Evolutionary conservation across 2,329 filamentous ascomycete species (phyloP).

Genomic region (Beauveria pseudobassiana): DNA sequence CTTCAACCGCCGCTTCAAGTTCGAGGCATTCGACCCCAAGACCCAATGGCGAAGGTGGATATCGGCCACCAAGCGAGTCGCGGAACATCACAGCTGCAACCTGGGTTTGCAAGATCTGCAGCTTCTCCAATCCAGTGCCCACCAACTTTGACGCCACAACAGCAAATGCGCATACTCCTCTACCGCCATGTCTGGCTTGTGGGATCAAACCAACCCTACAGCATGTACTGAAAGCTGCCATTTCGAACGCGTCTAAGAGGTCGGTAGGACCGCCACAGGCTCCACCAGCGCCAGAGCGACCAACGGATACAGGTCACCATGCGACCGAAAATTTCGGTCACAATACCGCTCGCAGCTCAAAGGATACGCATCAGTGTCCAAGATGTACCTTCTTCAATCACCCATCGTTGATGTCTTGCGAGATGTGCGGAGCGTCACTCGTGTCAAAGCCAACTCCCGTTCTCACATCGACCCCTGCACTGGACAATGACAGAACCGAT

Average conservation of each 20-base stretch:
- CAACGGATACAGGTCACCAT: neutral
- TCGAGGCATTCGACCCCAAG: slow-evolving; percentile 33
- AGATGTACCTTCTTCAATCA: slow-evolving; percentile 93
- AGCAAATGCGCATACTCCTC: slow-evolving; percentile 68
- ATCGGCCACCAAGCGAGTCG: slow-evolving; percentile 27
- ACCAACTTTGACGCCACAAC: slow-evolving; percentile 86
- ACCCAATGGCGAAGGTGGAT: slow-evolving; percentile 29
- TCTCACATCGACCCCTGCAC: slow-evolving; percentile 28
- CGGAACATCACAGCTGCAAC: slow-evolving; percentile 52
- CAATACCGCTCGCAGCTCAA: neutral
- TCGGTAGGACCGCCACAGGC: slow-evolving; percentile 8
- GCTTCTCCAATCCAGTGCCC: slow-evolving; percentile 86
- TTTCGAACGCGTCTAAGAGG: slow-evolving; percentile 62
- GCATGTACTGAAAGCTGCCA: slow-evolving; percentile 78
- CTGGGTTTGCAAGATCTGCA: slow-evolving; percentile 95
- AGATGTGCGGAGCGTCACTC: slow-evolving; percentile 81
- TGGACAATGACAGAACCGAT: slow-evolving; percentile 45
- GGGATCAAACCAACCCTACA: slow-evolving; percentile 86
- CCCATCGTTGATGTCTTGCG: slow-evolving; percentile 75
- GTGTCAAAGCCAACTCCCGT: slow-evolving; percentile 42
- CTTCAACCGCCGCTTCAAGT: slow-evolving; percentile 37
- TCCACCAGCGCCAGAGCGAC: slow-evolving; percentile 11
- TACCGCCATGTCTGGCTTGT: slow-evolving; percentile 85
- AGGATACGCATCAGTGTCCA: slow-evolving; percentile 58
- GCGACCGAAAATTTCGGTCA: neutral